phyloP scores from a whole-genome alignment of 805 yeast species.

The Wickerhamiella alocasiicola region DNA sequence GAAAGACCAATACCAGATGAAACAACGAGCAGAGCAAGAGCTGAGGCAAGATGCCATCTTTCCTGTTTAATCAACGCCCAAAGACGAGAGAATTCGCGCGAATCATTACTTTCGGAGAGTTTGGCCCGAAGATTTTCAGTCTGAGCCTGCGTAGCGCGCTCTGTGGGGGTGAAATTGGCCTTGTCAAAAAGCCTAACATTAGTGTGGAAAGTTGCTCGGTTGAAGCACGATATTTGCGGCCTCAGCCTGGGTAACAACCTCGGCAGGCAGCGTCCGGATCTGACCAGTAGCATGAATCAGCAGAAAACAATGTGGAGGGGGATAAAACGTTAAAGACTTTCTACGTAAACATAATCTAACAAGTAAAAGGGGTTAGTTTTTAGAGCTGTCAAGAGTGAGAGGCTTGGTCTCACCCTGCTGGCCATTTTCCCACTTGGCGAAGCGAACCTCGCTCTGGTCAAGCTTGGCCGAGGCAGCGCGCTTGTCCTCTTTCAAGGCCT shows the following conservation, averaged over 20 bases:
- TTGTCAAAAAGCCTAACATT: neutral
- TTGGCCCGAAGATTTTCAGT: slow-evolving; percentile 26
- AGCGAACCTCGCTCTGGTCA: slow-evolving; percentile 61
- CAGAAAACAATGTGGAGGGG: neutral
- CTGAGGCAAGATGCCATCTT: slow-evolving; percentile 41
- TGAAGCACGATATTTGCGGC: neutral
- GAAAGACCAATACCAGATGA: slow-evolving; percentile 74
- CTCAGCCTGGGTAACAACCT: neutral
- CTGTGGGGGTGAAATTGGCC: slow-evolving; percentile 7
- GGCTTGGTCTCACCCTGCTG: slow-evolving; percentile 22
- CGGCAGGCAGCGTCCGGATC: neutral
- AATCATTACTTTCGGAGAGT: slow-evolving; percentile 18
- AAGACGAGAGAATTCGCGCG: slow-evolving; percentile 35
- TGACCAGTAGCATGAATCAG: slow-evolving; percentile 7
- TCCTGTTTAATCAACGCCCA: slow-evolving; percentile 49
- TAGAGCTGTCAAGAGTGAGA: slow-evolving; percentile 17
- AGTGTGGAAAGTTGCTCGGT: neutral
- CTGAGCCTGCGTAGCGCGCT: slow-evolving; percentile 20
- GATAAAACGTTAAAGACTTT: neutral
- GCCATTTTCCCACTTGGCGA: slow-evolving; percentile 62
- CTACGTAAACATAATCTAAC: neutral
- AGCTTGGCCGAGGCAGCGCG: slow-evolving; percentile 60
- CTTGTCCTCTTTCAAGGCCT: slow-evolving; percentile 75
- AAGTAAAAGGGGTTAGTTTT: slow-evolving; percentile 3
- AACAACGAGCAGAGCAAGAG: slow-evolving; percentile 49